Conservation (phyloP, 805 yeast genomes). For the Metschnikowia arizonensis region DNA sequence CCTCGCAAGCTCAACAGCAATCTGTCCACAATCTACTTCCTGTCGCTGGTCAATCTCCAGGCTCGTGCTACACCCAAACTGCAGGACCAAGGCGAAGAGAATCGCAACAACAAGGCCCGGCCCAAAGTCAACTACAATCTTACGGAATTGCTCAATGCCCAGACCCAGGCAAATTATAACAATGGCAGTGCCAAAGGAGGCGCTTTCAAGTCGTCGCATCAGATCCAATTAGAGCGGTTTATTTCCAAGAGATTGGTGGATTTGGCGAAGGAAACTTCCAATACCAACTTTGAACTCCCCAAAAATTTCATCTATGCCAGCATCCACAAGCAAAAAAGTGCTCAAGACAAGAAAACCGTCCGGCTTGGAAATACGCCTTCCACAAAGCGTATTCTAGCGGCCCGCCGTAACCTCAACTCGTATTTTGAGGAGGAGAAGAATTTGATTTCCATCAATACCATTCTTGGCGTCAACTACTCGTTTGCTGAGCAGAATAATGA, state of each 20-base stretch:
- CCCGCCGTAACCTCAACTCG: constrained; percentile 40
- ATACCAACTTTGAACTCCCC: constrained; percentile 37
- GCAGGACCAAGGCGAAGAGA: constrained; percentile 16
- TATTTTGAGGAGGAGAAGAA: constrained; percentile 45
- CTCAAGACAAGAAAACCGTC: constrained; percentile 21
- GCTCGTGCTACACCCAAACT: constrained; percentile 32
- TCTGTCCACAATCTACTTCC: constrained; percentile 37
- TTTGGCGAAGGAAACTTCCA: constrained; percentile 30
- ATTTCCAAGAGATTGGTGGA: constrained; percentile 36
- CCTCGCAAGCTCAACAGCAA: constrained; percentile 32
- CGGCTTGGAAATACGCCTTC: constrained; percentile 43
- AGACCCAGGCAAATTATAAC: constrained; percentile 31
- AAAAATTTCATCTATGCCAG: constrained; percentile 37
- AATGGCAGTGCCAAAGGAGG: constrained; percentile 25
- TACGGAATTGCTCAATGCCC: constrained; percentile 40
- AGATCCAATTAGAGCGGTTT: constrained; percentile 38
- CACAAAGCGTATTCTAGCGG: constrained; percentile 40
- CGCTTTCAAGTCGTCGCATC: constrained; percentile 40
- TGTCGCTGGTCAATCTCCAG: constrained; percentile 38
- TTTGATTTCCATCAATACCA: constrained; percentile 39
- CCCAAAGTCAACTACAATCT: constrained; percentile 44
- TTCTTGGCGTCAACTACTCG: constrained; percentile 38
- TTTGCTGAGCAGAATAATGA: constrained; percentile 36
- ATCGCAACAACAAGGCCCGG: constrained; percentile 29
- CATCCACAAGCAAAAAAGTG: constrained; percentile 23